A percentile compares a stretch with the other conserved stretches of the same genome.
These are phyloP conservation scores for Oryza nivara DNA, from an alignment of 176 grass and related monocot species.

Conservation along the genomic window DNA sequence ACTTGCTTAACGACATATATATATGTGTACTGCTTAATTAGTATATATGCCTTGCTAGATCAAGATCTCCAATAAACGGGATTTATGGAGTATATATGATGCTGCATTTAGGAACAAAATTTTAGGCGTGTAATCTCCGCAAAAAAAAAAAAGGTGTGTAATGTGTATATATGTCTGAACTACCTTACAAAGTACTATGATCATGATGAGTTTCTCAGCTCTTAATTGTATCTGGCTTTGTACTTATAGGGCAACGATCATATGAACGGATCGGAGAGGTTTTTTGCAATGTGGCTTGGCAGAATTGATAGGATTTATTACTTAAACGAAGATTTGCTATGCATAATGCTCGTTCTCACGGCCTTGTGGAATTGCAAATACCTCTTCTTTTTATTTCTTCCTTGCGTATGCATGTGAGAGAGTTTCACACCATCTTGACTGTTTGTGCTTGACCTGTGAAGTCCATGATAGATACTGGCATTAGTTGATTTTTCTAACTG, in stretches of 20 bases:
- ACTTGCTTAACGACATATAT: conserved; percentile 14
- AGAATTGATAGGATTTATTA: not conserved
- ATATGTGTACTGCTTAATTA: not conserved
- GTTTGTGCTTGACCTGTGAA: too few species aligned
- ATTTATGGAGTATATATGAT: not conserved
- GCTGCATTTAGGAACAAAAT: not conserved
- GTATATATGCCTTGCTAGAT: not conserved
- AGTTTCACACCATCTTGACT: not conserved
- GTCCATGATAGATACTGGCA: too few species aligned
- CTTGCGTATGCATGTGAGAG: not conserved
- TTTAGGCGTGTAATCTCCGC: not conserved
- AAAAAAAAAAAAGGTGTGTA: too few species aligned
- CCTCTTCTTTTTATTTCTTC: not conserved
- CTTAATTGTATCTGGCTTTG: not conserved
- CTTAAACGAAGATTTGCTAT: not conserved
- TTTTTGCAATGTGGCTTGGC: not conserved
- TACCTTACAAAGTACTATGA: too few species aligned
- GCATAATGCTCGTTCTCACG: not conserved
- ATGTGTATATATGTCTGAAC: too few species aligned
- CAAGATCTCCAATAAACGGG: not conserved
- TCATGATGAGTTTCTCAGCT: too few species aligned
- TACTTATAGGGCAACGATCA: not conserved
- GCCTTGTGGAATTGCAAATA: not conserved
- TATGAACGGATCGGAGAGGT: not conserved
- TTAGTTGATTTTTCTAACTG: too few species aligned